Evolutionary conservation across 2,329 filamentous ascomycete genomes (phyloP).

Genomic region (Cercospora zeina): DNA sequence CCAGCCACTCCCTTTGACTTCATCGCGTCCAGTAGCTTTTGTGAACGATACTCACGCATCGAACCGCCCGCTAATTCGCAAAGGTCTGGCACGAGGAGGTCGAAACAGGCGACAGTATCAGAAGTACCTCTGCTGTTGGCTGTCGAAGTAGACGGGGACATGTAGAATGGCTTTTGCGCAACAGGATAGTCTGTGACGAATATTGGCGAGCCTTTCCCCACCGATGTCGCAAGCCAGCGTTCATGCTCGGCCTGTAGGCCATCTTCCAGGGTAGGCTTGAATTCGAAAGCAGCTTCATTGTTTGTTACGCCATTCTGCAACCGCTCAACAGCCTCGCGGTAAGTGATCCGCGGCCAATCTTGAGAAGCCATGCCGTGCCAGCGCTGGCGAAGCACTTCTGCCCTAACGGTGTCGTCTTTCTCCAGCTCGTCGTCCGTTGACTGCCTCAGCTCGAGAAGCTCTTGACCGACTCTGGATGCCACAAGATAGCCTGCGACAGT

Average conservation of each 20-base stretch:
- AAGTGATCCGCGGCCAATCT: conserved; percentile 83
- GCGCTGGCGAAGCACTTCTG: conserved; percentile 60
- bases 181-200: conserved; percentile 95
- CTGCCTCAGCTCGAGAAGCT: conserved; percentile 49
- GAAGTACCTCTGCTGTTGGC: conserved; percentile 21
- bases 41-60: conserved; percentile 78
- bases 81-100: conserved; percentile 80
- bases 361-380: conserved; percentile 71
- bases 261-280: conserved; percentile 67
- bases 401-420: conserved; percentile 43
- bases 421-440: conserved; percentile 40
- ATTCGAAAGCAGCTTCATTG: conserved; percentile 59
- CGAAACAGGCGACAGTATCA: conserved; percentile 83
- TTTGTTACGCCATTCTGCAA: conserved; percentile 56
- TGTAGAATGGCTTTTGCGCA: conserved; percentile 88
- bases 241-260: conserved; percentile 92
- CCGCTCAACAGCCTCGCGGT: conserved; percentile 71
- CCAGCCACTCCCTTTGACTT: conserved; percentile 60
- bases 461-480: conserved; percentile 54
- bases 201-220: conserved; percentile 68
- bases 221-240: conserved; percentile 71
- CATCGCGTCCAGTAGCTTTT: conserved; percentile 70
- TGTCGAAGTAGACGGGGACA: conserved; percentile 57
- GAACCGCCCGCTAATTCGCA: conserved; percentile 88
- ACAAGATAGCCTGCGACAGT: conserved; percentile 54